Evolutionary conservation across 2,329 filamentous ascomycete species (phyloP).

Genomic region (Simplicillium aogashimaense): DNA sequence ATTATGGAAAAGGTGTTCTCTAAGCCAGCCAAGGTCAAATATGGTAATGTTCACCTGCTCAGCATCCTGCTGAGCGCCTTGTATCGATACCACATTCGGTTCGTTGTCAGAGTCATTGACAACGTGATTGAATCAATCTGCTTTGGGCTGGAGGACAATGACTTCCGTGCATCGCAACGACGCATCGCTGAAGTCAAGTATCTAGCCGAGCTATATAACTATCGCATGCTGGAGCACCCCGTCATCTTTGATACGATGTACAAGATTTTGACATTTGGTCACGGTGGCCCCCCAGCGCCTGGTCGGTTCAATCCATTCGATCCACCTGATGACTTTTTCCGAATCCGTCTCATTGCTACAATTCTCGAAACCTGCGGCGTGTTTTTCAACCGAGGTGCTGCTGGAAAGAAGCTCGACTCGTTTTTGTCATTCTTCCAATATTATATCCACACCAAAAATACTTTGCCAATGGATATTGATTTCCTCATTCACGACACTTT

Average conservation of each 20-base stretch:
- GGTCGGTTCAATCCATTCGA: conserved; percentile 72
- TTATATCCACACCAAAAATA: conserved; percentile 84
- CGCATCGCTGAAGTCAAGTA: conserved; percentile 95
- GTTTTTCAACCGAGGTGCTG: conserved; percentile 87
- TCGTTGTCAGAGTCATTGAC: conserved; percentile 86
- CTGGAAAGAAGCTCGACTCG: conserved; percentile 96
- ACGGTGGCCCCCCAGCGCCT: conserved; percentile 74
- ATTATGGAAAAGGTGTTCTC: conserved; percentile 87
- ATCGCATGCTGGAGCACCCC: conserved; percentile 89
- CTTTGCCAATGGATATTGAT: conserved; percentile 91
- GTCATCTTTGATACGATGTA: conserved; percentile 95
- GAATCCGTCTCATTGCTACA: conserved; percentile 80
- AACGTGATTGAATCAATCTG: conserved; percentile 81
- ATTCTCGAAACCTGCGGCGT: conserved; percentile 91
- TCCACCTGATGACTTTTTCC: conserved; percentile 88
- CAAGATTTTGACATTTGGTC: conserved; percentile 86
- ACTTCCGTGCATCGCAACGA: conserved; percentile 95
- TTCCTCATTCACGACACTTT: conserved; percentile 94
- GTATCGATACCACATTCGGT: conserved; percentile 84
- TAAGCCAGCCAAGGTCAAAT: conserved; percentile 95
- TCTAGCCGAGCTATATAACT: conserved; percentile 92
- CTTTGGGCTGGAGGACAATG: conserved; percentile 85
- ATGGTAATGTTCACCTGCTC: conserved; percentile 89
- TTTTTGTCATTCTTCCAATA: conserved; percentile 96
- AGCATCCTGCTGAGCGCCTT: conserved; percentile 82